These are phyloP conservation scores for Dictyostelium gargantuum DNA, from an alignment of 208 protist genomes.

Conservation along the genomic window DNA sequence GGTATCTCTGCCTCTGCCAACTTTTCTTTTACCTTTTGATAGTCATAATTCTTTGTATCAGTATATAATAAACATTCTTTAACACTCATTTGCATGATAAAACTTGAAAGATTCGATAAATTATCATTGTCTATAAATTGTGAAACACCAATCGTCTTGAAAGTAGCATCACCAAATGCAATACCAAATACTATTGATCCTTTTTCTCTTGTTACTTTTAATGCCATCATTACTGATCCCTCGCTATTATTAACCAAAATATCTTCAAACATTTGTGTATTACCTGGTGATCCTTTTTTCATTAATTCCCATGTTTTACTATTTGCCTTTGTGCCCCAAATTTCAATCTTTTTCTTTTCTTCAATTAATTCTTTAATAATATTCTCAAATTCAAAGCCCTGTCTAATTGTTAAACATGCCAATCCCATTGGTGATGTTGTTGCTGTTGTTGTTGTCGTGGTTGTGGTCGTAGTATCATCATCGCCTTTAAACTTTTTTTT, in stretches of 20 bases:
- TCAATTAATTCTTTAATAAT: slow-evolving; percentile 10
- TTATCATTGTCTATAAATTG: slow-evolving; percentile 87
- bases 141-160: slow-evolving; percentile 68
- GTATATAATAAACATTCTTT: slow-evolving; percentile 78
- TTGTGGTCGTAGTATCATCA: background rate
- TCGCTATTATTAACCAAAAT: slow-evolving; percentile 59
- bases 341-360: slow-evolving; percentile 1
- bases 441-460: background rate
- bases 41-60: background rate
- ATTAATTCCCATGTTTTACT: slow-evolving; percentile 28
- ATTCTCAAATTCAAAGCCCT: slow-evolving; percentile 26
- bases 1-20: background rate
- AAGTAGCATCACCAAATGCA: slow-evolving; percentile 79
- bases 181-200: slow-evolving; percentile 74
- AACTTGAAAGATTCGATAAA: slow-evolving; percentile 78
- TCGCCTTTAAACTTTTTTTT: background rate
- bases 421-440: background rate
- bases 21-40: slow-evolving; percentile 34
- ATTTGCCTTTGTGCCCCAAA: background rate
- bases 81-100: slow-evolving; percentile 82
- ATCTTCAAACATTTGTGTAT: slow-evolving; percentile 84
- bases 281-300: slow-evolving; percentile 78
- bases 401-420: background rate
- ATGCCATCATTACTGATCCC: slow-evolving; percentile 76
- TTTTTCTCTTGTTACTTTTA: slow-evolving; percentile 26